Percentiles rank a stretch among this genome's conserved stretches.
phyloP scores from a whole-genome alignment of 768 basidiomycete genomes.

The Podaxis sp. region DNA sequence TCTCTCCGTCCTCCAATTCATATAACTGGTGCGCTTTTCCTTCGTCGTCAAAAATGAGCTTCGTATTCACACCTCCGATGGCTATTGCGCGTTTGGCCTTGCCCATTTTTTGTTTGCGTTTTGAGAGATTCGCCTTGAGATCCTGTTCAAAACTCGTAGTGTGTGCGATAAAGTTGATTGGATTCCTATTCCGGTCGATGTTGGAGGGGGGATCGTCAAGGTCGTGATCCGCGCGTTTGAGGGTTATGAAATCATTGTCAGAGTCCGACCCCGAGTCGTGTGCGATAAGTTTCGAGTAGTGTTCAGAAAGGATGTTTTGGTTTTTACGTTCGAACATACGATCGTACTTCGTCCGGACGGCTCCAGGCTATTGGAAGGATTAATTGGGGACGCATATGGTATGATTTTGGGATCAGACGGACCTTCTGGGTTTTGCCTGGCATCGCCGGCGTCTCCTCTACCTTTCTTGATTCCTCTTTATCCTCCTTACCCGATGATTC shows the following conservation, averaged over 20 bases:
- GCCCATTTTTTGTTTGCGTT: constrained; percentile 77
- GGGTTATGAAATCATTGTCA: constrained; percentile 86
- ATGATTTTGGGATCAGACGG: constrained; percentile 11
- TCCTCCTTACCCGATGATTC: not conserved
- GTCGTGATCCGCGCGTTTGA: constrained; percentile 89
- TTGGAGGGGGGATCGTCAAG: constrained; percentile 28
- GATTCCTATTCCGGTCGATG: not conserved
- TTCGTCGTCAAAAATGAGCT: constrained; percentile 88
- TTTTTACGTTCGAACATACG: constrained; percentile 97
- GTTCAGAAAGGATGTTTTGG: constrained; percentile 85
- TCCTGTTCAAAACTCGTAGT: constrained; percentile 18
- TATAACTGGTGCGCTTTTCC: constrained; percentile 79
- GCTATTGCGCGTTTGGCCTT: constrained; percentile 68
- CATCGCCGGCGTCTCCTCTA: constrained; percentile 13
- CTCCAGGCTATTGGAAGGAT: constrained; percentile 24
- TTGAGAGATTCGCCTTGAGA: constrained; percentile 56
- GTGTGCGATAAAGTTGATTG: not conserved
- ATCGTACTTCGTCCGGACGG: constrained; percentile 90
- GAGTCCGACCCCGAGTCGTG: constrained; percentile 49
- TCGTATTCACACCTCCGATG: constrained; percentile 59
- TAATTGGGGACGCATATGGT: not conserved
- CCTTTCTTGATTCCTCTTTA: constrained; percentile 23
- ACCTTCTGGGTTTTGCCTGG: constrained; percentile 37
- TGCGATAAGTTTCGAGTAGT: constrained; percentile 86
- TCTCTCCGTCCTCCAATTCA: constrained; percentile 75